Conservation (phyloP, 306 rosid species). For the Cicer judaicum region DNA sequence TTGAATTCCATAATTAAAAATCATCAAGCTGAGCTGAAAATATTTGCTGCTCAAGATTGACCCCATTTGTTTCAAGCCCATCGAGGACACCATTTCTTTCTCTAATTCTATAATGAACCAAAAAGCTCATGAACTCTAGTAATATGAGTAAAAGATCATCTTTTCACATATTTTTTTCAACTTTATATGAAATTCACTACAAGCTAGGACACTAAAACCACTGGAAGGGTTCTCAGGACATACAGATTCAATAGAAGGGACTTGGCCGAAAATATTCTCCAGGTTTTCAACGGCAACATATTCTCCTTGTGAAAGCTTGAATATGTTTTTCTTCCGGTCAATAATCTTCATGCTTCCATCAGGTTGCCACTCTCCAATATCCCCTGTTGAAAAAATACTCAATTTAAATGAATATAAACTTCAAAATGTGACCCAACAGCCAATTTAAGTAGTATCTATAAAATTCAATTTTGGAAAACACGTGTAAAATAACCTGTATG, state of each 20-base stretch:
- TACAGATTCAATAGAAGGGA: conserved; percentile 78
- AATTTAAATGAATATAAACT: conserved; percentile 22
- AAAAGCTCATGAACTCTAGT: background rate
- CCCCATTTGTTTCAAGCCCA: background rate
- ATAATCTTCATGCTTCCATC: conserved; percentile 97
- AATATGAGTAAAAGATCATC: conserved; percentile 7
- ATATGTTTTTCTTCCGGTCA: conserved; percentile 96
- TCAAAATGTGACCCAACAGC: conserved; percentile 10
- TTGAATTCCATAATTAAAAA: background rate
- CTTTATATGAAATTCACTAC: conserved; percentile 9
- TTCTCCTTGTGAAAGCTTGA: conserved; percentile 98
- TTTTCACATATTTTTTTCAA: conserved; percentile 24
- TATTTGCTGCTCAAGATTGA: conserved; percentile 4
- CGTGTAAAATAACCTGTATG: conserved; percentile 74
- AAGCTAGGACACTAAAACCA: conserved; percentile 30
- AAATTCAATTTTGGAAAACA: conserved; percentile 37
- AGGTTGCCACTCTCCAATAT: conserved; percentile 93
- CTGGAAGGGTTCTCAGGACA: conserved; percentile 43
- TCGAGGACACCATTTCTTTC: background rate
- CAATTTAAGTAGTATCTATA: conserved; percentile 23
- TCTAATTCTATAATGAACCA: conserved; percentile 18
- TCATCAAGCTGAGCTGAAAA: conserved; percentile 5
- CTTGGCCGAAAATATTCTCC: conserved; percentile 80
- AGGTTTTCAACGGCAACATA: conserved; percentile 98
- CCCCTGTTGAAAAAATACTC: conserved; percentile 67